Base-by-base conservation (phyloP, 2,329 filamentous ascomycete genomes). In the Pseudonectria buxi region DNA sequence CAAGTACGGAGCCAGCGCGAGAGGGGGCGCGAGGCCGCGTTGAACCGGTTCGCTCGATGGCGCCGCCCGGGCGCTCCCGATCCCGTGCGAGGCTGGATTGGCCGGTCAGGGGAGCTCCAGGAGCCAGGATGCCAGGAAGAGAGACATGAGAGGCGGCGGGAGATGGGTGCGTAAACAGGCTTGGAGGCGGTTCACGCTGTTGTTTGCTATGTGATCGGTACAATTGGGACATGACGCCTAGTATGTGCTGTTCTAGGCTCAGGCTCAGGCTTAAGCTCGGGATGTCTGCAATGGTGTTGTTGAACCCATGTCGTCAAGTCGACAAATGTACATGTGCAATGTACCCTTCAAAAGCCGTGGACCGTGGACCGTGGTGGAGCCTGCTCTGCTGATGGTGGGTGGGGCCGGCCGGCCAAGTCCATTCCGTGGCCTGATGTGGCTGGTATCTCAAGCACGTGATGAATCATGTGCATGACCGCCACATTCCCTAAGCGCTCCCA, bases 141-240 rank as follows among this genome's bases (percentile, higher is more conserved):
- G 82, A 82, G 34, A 74, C 72, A 64, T 78, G 76, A 25, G 82
- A 85, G 39, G 81, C 78, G 64, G 87, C 81, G 47, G 79, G 82
- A 6, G 86, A 94, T 12, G 86, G 85, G 27, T 85, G 85, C 37
- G 88, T 75, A 60, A 94, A 94, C 31, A 94, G 74, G 3, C 81
- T 72, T 1, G 87, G 86, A 14, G 86, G 86, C 32, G 72, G 71
- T 26, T 72, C 70, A 36, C 71, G 67, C 51, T 64, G 18, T 22
- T 22, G 59, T 37, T 64, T 64, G 45, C 56, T 58, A 49, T 77
- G 72, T 33, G 68, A 62, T 51, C 68, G 66, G 22, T 55, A 46
- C 43, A 59, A 58, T 44, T 62, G 57, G 46, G 64, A 60, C 64
- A 69, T 67, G 46, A 45, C 46, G 53, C 53, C 49, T 52, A 47